phyloP scores from a whole-genome alignment of 768 basidiomycete species.

The Grammothele lineata region DNA sequence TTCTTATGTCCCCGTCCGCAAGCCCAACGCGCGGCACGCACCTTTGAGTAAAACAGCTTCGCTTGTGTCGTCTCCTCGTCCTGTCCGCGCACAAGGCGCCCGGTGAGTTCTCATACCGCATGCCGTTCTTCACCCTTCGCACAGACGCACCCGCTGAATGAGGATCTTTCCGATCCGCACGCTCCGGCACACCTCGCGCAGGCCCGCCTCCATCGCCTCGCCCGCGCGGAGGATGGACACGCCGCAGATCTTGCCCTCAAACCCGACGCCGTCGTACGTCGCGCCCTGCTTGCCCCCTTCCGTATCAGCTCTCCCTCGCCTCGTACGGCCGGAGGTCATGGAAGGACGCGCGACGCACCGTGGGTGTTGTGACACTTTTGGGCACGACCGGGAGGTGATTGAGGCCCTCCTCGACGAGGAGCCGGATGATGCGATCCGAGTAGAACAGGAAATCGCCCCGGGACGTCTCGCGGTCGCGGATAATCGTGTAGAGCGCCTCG shows the following conservation, averaged over 20 bases:
- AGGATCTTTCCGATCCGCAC: slow-evolving; percentile 97
- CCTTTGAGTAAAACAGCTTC: slow-evolving; percentile 91
- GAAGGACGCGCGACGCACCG: slow-evolving; percentile 50
- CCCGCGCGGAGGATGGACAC: slow-evolving; percentile 94
- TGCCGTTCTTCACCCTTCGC: too few species aligned
- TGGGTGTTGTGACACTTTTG: slow-evolving; percentile 77
- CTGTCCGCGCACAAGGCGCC: slow-evolving; percentile 32
- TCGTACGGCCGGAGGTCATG: neutral
- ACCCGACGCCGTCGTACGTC: slow-evolving; percentile 86
- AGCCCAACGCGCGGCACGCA: slow-evolving; percentile 24
- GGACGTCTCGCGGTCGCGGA: slow-evolving; percentile 81
- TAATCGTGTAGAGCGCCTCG: slow-evolving; percentile 93
- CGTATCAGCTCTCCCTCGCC: neutral
- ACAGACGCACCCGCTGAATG: slow-evolving; percentile 78
- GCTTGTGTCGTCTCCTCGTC: slow-evolving; percentile 93
- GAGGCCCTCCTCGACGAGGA: slow-evolving; percentile 80
- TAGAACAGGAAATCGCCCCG: slow-evolving; percentile 97
- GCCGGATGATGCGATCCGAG: slow-evolving; percentile 84
- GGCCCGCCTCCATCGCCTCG: slow-evolving; percentile 97
- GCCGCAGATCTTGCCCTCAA: slow-evolving; percentile 95
- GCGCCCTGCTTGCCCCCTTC: slow-evolving; percentile 57
- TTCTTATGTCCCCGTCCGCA: too few species aligned
- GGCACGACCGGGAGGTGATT: slow-evolving; percentile 82
- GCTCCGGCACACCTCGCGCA: slow-evolving; percentile 92
- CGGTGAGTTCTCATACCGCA: too few species aligned